Evolutionary conservation across 345 rosid genomes (phyloP).

Genomic region (Ailanthus altissimus): DNA sequence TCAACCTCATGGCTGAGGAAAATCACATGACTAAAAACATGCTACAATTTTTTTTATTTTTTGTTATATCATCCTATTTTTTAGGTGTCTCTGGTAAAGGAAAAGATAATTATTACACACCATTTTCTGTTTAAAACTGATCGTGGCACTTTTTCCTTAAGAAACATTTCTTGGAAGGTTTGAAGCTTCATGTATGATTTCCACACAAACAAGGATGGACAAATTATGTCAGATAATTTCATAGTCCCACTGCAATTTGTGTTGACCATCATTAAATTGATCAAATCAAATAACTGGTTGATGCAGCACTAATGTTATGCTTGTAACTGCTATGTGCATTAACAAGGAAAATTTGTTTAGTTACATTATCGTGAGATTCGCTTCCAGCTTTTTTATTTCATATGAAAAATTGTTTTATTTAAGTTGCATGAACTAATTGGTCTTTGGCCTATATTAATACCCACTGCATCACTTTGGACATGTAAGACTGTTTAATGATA

Average conservation of each 20-base stretch:
- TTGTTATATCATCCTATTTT: background rate
- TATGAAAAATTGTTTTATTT: background rate
- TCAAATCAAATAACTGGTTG: background rate
- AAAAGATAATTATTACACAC: background rate
- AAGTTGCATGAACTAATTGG: conserved; percentile 2
- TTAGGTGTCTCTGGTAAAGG: background rate
- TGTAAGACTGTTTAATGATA: conserved; percentile 6
- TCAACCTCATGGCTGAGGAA: background rate
- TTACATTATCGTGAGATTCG: background rate
- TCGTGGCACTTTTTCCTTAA: background rate
- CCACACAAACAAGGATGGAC: background rate
- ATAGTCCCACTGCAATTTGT: background rate
- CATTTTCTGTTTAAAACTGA: background rate
- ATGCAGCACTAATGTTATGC: background rate
- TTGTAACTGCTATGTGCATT: background rate
- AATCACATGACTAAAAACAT: background rate
- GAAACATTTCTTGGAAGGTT: background rate
- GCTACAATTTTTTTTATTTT: background rate
- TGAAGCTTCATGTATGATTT: conserved; percentile 1
- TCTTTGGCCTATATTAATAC: background rate
- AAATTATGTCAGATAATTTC: conserved; percentile 1
- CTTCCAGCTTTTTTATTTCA: background rate
- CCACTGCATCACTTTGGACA: background rate
- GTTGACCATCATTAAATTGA: background rate
- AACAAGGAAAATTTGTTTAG: background rate